Percentiles rank a stretch among this genome's conserved stretches.
Evolutionary conservation across 1,284 basidiomycete genomes (phyloP).

Genomic region (Ceratobasidium sp.): DNA sequence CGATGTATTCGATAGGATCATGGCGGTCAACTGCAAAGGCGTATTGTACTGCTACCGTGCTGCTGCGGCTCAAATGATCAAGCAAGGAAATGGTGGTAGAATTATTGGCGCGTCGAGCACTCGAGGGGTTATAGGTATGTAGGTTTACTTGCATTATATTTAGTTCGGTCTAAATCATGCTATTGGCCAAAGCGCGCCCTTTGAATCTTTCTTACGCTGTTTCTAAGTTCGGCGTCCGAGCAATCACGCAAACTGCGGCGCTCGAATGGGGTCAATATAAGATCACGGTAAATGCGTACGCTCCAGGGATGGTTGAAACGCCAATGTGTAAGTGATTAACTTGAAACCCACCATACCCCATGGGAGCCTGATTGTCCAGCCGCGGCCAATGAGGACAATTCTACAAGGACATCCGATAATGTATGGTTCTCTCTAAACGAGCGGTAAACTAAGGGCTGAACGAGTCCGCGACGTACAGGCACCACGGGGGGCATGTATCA

Average conservation of each 20-base stretch:
- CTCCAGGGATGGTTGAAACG: constrained; percentile 47
- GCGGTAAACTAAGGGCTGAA: not conserved
- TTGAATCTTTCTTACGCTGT: constrained; percentile 45
- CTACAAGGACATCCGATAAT: constrained; percentile 7
- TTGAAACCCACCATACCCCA: not conserved
- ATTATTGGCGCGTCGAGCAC: constrained; percentile 55
- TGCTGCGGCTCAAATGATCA: constrained; percentile 57
- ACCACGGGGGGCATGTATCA: constrained; percentile 2
- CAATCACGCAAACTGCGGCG: constrained; percentile 53
- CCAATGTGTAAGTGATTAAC: constrained; percentile 28
- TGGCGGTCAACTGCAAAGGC: constrained; percentile 57
- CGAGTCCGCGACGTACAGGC: not conserved
- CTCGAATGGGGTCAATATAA: constrained; percentile 51
- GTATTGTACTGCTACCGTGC: constrained; percentile 59
- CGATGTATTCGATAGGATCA: constrained; percentile 45
- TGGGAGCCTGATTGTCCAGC: not conserved
- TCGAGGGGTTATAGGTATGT: not conserved
- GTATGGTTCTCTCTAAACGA: not conserved
- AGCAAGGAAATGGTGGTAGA: constrained; percentile 58
- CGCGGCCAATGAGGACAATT: no score
- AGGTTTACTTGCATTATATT: not conserved
- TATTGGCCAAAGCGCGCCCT: not conserved
- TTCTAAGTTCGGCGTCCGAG: constrained; percentile 55
- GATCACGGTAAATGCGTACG: constrained; percentile 48
- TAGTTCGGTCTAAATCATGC: not conserved